phyloP scores from a whole-genome alignment of 2,329 filamentous ascomycete genomes.

The Didymella glomerata region DNA sequence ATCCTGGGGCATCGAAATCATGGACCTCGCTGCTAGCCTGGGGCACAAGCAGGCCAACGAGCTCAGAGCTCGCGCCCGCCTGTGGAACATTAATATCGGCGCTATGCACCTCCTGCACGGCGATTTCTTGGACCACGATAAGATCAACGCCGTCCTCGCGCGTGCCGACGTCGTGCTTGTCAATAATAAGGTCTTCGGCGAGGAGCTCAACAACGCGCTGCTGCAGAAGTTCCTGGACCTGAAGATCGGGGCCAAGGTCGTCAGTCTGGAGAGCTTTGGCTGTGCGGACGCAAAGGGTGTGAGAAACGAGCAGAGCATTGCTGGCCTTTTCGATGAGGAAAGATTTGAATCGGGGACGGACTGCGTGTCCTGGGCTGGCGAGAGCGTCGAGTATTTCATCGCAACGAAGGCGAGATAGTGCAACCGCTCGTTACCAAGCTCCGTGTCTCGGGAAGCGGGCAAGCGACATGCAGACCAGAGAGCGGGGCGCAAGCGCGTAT shows the following conservation, averaged over 20 bases:
- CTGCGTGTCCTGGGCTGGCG: conserved; percentile 89
- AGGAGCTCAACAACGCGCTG: conserved; percentile 83
- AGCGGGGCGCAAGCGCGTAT: no score
- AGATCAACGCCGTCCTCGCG: conserved; percentile 76
- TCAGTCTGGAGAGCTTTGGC: conserved; percentile 86
- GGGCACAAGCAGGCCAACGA: conserved; percentile 82
- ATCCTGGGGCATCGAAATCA: conserved; percentile 96
- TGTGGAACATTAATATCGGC: conserved; percentile 88
- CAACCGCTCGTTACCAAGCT: no score
- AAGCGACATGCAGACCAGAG: no score
- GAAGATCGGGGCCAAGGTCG: conserved; percentile 87
- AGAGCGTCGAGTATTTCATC: conserved; percentile 85
- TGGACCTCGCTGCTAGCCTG: conserved; percentile 86
- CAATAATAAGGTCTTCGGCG: conserved; percentile 96
- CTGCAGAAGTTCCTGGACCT: conserved; percentile 92
- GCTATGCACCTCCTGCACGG: conserved; percentile 81
- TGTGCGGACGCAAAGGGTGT: conserved; percentile 79
- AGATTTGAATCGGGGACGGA: conserved; percentile 73
- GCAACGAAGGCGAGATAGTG: conserved; percentile 62
- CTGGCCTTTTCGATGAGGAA: conserved; percentile 81
- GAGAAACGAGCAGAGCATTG: conserved; percentile 80
- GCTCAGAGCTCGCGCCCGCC: conserved; percentile 81
- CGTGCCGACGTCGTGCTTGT: conserved; percentile 94
- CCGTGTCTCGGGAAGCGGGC: no score
- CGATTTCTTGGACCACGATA: conserved; percentile 79